Percentiles rank a stretch among this genome's conserved stretches.
These are phyloP conservation scores for Verticillium albo-atrum DNA, from an alignment of 2,329 filamentous ascomycete species.

Conservation along the genomic window DNA sequence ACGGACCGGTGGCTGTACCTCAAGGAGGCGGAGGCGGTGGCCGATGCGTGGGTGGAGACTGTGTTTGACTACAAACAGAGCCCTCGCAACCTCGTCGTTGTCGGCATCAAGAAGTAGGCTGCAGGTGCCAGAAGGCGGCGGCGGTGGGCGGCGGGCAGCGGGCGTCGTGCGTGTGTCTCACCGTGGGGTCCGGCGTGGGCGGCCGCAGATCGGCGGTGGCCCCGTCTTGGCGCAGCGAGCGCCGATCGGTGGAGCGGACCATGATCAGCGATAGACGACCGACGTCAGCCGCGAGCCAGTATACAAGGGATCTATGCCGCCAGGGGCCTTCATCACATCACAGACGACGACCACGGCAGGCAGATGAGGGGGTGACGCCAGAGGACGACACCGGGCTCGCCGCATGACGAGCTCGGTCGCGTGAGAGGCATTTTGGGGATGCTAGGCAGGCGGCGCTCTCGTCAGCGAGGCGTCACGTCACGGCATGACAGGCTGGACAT, in stretches of 20 bases:
- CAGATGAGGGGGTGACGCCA: too few relatives aligned
- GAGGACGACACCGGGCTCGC: not conserved
- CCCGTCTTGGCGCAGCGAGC: not conserved
- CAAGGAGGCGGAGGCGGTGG: constrained; percentile 63
- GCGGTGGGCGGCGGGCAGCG: too few relatives aligned
- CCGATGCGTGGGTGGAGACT: constrained; percentile 82
- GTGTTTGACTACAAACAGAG: constrained; percentile 87
- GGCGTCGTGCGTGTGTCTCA: too few relatives aligned
- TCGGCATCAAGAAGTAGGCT: constrained; percentile 76
- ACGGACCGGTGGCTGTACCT: constrained; percentile 87
- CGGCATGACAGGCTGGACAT: too few relatives aligned
- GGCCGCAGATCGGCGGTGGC: too few relatives aligned
- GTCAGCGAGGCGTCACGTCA: not conserved
- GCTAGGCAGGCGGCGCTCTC: not conserved
- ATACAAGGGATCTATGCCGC: not conserved
- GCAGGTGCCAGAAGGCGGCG: not conserved
- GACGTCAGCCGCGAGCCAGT: not conserved
- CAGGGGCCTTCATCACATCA: too few relatives aligned
- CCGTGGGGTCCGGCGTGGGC: too few relatives aligned
- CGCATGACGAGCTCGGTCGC: not conserved
- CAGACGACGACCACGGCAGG: too few relatives aligned
- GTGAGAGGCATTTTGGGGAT: not conserved
- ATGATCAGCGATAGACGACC: not conserved
- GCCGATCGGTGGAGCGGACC: not conserved
- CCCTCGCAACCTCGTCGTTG: constrained; percentile 87